Percentiles rank a stretch among this genome's conserved stretches.
Conservation (phyloP, 768 basidiomycete species). For the Leccinum pellstonianum region DNA sequence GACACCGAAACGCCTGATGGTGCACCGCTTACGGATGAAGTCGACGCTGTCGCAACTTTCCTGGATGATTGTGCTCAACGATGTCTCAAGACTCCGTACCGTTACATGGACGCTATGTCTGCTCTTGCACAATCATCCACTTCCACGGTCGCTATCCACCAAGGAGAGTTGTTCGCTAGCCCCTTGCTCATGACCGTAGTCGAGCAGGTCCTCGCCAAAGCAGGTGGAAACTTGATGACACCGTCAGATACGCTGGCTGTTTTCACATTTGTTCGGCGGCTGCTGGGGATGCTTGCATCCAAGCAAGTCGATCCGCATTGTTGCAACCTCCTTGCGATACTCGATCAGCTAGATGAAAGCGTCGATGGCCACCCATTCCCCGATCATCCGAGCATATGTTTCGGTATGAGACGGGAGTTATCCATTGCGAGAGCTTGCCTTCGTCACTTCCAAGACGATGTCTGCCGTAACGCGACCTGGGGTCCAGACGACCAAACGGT, state of each 20-base stretch:
- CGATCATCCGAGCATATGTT: slow-evolving; percentile 34
- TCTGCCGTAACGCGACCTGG: not conserved
- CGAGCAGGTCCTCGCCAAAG: slow-evolving; percentile 74
- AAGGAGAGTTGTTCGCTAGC: slow-evolving; percentile 49
- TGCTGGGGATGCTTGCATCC: slow-evolving; percentile 55
- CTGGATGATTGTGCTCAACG: slow-evolving; percentile 85
- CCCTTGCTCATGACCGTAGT: slow-evolving; percentile 78
- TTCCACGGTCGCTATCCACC: slow-evolving; percentile 7
- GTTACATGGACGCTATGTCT: slow-evolving; percentile 75
- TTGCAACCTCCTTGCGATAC: slow-evolving; percentile 28
- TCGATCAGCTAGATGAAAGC: slow-evolving; percentile 38
- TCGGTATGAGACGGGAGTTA: slow-evolving; percentile 47
- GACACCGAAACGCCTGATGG: slow-evolving; percentile 50
- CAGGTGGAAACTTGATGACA: slow-evolving; percentile 50
- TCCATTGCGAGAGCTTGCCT: slow-evolving; percentile 41
- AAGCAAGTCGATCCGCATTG: slow-evolving; percentile 50
- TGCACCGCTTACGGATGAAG: slow-evolving; percentile 53
- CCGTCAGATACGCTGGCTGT: slow-evolving; percentile 66
- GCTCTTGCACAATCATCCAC: slow-evolving; percentile 27
- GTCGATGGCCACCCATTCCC: slow-evolving; percentile 35
- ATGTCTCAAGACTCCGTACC: slow-evolving; percentile 79
- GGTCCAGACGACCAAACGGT: slow-evolving; percentile 21
- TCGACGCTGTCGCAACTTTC: slow-evolving; percentile 58
- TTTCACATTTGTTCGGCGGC: slow-evolving; percentile 58
- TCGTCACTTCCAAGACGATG: slow-evolving; percentile 24